Conservation (phyloP, 495 filamentous ascomycete species). For the Daldinia grandis region DNA sequence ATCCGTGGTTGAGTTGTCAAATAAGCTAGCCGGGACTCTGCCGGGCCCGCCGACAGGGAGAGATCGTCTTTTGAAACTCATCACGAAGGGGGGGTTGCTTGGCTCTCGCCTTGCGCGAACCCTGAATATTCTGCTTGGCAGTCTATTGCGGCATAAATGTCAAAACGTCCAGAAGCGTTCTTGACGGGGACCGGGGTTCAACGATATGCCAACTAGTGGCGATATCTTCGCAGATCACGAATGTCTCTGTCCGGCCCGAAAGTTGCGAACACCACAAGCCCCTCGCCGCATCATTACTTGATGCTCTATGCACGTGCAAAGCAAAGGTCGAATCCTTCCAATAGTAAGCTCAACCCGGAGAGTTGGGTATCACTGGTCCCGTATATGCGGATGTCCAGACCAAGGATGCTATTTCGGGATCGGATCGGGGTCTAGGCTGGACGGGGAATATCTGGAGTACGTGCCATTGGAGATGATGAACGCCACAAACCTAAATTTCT, state of each 20-base stretch:
- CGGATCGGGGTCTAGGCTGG: slow-evolving; percentile 5
- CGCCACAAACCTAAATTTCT: neutral
- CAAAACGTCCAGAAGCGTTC: slow-evolving; percentile 31
- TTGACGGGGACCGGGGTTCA: slow-evolving; percentile 29
- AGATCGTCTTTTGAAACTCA: slow-evolving; percentile 38
- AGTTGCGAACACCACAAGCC: slow-evolving; percentile 1
- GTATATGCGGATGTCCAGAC: slow-evolving; percentile 13
- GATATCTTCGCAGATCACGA: slow-evolving; percentile 27
- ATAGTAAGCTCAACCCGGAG: slow-evolving; percentile 36
- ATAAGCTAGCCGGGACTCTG: slow-evolving; percentile 25
- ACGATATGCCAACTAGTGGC: slow-evolving; percentile 19
- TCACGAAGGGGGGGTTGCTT: slow-evolving; percentile 33
- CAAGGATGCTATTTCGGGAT: slow-evolving; percentile 29
- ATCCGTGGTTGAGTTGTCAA: slow-evolving; percentile 15
- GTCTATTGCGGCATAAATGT: slow-evolving; percentile 25
- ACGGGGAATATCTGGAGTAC: slow-evolving; percentile 4
- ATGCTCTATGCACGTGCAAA: slow-evolving; percentile 19
- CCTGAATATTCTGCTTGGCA: slow-evolving; percentile 24
- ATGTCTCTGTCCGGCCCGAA: slow-evolving; percentile 15
- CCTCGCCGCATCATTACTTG: slow-evolving; percentile 29
- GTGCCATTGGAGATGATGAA: slow-evolving; percentile 5
- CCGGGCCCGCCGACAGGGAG: slow-evolving; percentile 30
- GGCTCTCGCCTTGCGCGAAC: slow-evolving; percentile 22
- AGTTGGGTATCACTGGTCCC: slow-evolving; percentile 17
- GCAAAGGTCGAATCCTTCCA: slow-evolving; percentile 24